Evolutionary conservation across 2,329 filamentous ascomycete species (phyloP).

Genomic region (Fusarium robinianum): DNA sequence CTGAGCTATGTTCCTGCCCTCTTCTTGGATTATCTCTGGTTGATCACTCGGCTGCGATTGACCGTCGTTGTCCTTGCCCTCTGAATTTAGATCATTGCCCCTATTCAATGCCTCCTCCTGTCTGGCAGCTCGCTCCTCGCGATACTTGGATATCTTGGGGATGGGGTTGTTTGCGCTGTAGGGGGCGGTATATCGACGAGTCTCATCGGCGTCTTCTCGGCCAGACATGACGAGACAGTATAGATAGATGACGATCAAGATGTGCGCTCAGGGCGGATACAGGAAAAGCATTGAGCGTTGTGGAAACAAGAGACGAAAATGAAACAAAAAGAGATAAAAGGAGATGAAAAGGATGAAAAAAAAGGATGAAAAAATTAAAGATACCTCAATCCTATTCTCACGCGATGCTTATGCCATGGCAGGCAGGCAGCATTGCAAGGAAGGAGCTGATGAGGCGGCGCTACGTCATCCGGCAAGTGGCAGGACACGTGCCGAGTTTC

Average conservation of each 20-base stretch:
- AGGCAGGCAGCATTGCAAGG: conserved; percentile 9
- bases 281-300: not conserved
- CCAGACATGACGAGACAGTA: conserved; percentile 40
- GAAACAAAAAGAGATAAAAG: not conserved
- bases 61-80: conserved; percentile 20
- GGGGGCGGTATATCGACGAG: conserved; percentile 45
- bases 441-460: conserved; percentile 23
- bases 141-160: conserved; percentile 55
- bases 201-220: conserved; percentile 45
- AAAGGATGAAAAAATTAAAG: not conserved
- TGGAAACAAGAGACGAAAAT: conserved; percentile 3
- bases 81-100: conserved; percentile 31
- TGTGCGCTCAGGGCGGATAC: too few relatives aligned
- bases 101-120: conserved; percentile 45
- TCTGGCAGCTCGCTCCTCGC: conserved; percentile 52
- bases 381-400: conserved; percentile 5
- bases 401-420: conserved; percentile 5
- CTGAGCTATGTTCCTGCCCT: conserved; percentile 17
- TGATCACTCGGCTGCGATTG: not conserved
- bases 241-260: not conserved
- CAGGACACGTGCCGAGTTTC: conserved; percentile 31
- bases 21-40: conserved; percentile 11
- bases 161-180: conserved; percentile 51
- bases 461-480: conserved; percentile 34
- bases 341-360: conserved; percentile 1